Evolutionary conservation across 257 asterid species (phyloP).

Genomic region (Nicotiana knightiana): DNA sequence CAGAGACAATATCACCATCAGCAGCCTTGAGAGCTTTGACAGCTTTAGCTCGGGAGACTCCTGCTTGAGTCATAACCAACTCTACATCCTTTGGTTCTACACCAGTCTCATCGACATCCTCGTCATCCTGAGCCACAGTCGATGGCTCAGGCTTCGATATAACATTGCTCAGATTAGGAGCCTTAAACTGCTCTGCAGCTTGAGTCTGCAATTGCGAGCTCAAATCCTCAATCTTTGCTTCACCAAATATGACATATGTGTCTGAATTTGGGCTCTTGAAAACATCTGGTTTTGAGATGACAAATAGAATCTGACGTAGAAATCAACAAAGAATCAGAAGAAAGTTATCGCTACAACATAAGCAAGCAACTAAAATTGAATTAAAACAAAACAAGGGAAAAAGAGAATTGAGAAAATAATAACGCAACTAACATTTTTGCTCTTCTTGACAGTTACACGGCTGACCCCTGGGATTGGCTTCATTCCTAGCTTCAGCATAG

Average conservation of each 20-base stretch:
- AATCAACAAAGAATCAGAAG: background rate
- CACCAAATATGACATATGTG: slow-evolving; percentile 56
- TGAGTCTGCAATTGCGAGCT: slow-evolving; percentile 60
- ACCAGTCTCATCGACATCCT: slow-evolving; percentile 59
- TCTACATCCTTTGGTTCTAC: slow-evolving; percentile 61
- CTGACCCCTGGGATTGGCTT: slow-evolving; percentile 58
- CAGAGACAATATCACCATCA: slow-evolving; percentile 55
- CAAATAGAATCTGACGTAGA: slow-evolving; percentile 39
- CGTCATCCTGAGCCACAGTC: slow-evolving; percentile 41
- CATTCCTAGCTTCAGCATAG: slow-evolving; percentile 71
- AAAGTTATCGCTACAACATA: background rate
- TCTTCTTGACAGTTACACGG: slow-evolving; percentile 64
- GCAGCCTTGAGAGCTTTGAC: slow-evolving; percentile 46
- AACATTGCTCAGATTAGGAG: slow-evolving; percentile 27
- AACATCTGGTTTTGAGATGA: slow-evolving; percentile 66
- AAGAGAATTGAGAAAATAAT: background rate
- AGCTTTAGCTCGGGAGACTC: slow-evolving; percentile 42
- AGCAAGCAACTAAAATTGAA: background rate
- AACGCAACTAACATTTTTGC: slow-evolving; percentile 45
- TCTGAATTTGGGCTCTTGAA: slow-evolving; percentile 70
- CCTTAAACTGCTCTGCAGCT: slow-evolving; percentile 61
- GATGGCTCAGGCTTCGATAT: slow-evolving; percentile 36
- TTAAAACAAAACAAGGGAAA: background rate
- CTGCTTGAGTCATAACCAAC: slow-evolving; percentile 57
- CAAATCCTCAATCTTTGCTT: slow-evolving; percentile 63